Base-by-base conservation (phyloP, 768 basidiomycete genomes). In the Lepiota subincarnata region DNA sequence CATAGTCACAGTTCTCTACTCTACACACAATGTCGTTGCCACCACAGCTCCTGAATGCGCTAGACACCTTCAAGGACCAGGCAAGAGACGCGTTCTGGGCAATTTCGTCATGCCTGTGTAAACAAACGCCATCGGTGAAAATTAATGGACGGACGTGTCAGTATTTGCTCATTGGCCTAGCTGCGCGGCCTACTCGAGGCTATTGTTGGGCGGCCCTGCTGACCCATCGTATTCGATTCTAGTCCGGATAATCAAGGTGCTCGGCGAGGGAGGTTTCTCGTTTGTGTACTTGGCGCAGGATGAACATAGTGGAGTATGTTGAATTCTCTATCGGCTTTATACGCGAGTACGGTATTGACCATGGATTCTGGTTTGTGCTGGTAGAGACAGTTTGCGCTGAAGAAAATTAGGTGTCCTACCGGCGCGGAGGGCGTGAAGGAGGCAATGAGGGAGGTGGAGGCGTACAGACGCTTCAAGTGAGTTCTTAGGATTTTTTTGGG, bases 211-310 rank as follows among this genome's bases (percentile, higher is more conserved):
- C 42, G 19, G 4, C 18, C 24, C 6, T 54, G 12, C 20, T 58
- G 55, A 45, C 50, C 36, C 35, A 31, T 18, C 26, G 24, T 12
- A 36, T 45, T 46, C 41, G n/a, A 34, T 44, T 31, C n/a, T 61
- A 92, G 89, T 94, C 71, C 87, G 91, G 64, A 90, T 99, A 48
- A 72, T 95, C 46, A 92, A 89, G 56, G 85, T 98, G 10, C 82
- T 99, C 7, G 97, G 97, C 24, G 97, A 98, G 71, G 96, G 97
- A 12, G 96, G 92, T 6, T 95, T 94, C 75, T 91, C 89, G 26
- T 95, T 92, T 62, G 92, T 94, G 6, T 92, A 93, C 67, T 77
- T 90, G 28, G 90, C 86, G 2, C 89, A 91, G 66, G 91, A 93
- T 67, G 89, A 92, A 61, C 76, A 81, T 55, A 92, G 89, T 61